Conservation (phyloP, 192 early-diverging fungal genomes). For the Gonapodya prolifera region DNA sequence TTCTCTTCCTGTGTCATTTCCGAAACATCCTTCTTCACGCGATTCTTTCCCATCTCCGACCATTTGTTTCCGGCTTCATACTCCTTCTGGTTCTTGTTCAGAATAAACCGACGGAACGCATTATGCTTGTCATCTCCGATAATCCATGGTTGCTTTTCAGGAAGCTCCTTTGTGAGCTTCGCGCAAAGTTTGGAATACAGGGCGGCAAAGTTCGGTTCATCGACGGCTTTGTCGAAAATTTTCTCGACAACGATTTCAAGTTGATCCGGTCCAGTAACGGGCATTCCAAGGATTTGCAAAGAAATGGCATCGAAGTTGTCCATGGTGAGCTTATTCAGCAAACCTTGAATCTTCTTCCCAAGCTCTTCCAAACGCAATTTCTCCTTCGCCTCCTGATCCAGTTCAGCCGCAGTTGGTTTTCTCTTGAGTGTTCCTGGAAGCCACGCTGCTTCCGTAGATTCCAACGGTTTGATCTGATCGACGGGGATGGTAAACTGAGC, state of each 20-base stretch:
- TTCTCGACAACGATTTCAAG: slow-evolving; percentile 68
- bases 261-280: slow-evolving; percentile 48
- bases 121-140: slow-evolving; percentile 42
- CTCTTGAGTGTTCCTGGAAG: slow-evolving; percentile 29
- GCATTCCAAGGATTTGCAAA: slow-evolving; percentile 71
- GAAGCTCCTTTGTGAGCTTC: slow-evolving; percentile 43
- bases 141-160: slow-evolving; percentile 43
- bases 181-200: slow-evolving; percentile 85
- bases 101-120: slow-evolving; percentile 80
- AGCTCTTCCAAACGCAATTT: slow-evolving; percentile 31
- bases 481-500: slow-evolving; percentile 22
- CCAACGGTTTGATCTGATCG: slow-evolving; percentile 62
- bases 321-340: slow-evolving; percentile 93
- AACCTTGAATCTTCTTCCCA: slow-evolving; percentile 64
- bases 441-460: slow-evolving; percentile 76
- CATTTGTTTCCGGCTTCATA: slow-evolving; percentile 85
- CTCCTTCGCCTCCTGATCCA: slow-evolving; percentile 22
- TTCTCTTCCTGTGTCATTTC: slow-evolving; percentile 54
- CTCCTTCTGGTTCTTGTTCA: slow-evolving; percentile 90
- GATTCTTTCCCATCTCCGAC: slow-evolving; percentile 15
- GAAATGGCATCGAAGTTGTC: slow-evolving; percentile 88
- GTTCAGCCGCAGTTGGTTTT: slow-evolving; percentile 1
- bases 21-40: slow-evolving; percentile 21
- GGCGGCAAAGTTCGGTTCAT: slow-evolving; percentile 78
- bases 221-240: slow-evolving; percentile 90